Conservation (phyloP, 345 rosid genomes). For the Rhizophora mangle region DNA sequence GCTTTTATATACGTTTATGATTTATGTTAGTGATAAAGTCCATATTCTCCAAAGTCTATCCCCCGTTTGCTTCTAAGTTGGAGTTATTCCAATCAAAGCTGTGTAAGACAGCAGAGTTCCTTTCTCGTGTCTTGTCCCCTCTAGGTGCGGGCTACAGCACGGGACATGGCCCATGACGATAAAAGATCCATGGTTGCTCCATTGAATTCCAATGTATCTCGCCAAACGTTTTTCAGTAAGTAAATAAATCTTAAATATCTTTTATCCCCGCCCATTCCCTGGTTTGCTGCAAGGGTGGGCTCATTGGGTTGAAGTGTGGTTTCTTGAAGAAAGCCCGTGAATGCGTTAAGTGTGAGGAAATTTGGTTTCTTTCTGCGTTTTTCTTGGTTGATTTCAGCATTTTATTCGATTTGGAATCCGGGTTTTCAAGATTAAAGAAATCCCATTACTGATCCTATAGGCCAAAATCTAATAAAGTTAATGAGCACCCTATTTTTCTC, state of each 20-base stretch:
- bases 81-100: no score
- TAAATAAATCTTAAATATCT: not conserved
- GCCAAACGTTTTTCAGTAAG: not conserved
- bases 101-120: no score
- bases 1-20: no score
- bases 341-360: conserved; percentile 5
- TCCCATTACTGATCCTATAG: conserved; percentile 62
- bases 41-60: no score
- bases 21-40: no score
- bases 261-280: not conserved
- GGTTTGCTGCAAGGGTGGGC: not conserved
- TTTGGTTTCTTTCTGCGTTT: conserved; percentile 4
- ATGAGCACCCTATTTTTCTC: conserved; percentile 92
- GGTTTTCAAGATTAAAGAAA: conserved; percentile 2
- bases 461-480: conserved; percentile 69
- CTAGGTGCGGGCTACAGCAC: no score
- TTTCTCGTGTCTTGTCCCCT: no score
- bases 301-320: not conserved
- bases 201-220: no score
- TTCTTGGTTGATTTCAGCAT: conserved; percentile 8
- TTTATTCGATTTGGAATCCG: conserved; percentile 12
- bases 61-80: no score
- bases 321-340: conserved; percentile 5
- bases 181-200: no score
- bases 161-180: no score